phyloP scores from a whole-genome alignment of 139 green algal species.

The Spirogloea muscicola region DNA sequence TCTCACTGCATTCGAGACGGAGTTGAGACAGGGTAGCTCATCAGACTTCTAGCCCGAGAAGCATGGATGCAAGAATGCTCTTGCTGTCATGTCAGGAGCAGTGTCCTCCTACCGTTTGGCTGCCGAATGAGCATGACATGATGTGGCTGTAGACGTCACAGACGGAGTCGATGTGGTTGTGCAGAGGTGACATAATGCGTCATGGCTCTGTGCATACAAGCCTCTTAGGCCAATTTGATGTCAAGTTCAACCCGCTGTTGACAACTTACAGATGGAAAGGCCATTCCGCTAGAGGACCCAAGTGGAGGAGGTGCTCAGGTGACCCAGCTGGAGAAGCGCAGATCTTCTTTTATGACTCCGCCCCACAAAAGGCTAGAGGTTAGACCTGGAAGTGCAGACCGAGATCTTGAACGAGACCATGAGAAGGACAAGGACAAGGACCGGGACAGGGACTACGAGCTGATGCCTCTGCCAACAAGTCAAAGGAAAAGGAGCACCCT shows the following conservation, averaged over 20 bases:
- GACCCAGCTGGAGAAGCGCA: too few species aligned
- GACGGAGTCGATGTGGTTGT: not conserved
- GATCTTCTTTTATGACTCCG: conserved; percentile 9
- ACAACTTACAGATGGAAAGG: not conserved
- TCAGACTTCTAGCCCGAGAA: too few species aligned
- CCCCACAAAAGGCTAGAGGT: not conserved
- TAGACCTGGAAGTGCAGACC: not conserved
- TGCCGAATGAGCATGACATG: not conserved
- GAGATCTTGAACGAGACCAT: not conserved
- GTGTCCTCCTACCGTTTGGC: not conserved
- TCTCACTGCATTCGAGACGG: conserved; percentile 13
- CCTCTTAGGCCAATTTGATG: too few species aligned
- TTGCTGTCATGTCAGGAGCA: too few species aligned
- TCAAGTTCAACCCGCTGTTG: not conserved
- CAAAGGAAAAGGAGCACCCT: conserved; percentile 5
- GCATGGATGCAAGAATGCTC: too few species aligned
- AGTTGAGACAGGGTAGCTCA: conserved; percentile 25
- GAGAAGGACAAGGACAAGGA: not conserved
- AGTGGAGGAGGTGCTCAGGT: not conserved
- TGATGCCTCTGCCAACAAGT: not conserved
- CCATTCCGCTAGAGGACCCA: not conserved
- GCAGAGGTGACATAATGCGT: not conserved
- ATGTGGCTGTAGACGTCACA: not conserved
- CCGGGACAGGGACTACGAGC: not conserved
- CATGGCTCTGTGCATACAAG: too few species aligned